A percentile compares a stretch with the other conserved stretches of the same genome.
Evolutionary conservation across 257 asterid genomes (phyloP).

Genomic region (Ajuga chamaepitys): DNA sequence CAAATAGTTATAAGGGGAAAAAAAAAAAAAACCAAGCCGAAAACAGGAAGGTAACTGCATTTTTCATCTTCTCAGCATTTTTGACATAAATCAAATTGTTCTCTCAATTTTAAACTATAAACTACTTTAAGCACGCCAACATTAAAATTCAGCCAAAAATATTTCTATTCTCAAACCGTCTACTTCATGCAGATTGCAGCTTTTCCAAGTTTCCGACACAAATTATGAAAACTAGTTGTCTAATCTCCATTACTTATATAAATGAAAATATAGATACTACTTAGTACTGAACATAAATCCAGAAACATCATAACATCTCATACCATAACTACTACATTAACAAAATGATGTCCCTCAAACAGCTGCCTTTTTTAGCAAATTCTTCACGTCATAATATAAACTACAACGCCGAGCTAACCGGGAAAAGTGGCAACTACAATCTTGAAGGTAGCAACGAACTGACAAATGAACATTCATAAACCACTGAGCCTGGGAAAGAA

Average conservation of each 20-base stretch:
- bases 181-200: too few species aligned
- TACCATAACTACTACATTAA: background rate
- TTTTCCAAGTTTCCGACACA: too few species aligned
- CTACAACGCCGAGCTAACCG: background rate
- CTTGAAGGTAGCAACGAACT: background rate
- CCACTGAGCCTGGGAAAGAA: conserved; percentile 30
- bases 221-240: background rate
- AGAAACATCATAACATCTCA: background rate
- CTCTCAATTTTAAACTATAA: too few species aligned
- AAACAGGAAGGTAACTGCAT: too few species aligned
- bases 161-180: too few species aligned
- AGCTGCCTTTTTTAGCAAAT: background rate
- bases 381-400: background rate
- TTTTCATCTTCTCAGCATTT: too few species aligned
- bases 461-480: conserved; percentile 21
- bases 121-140: too few species aligned
- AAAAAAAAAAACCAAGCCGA: too few species aligned
- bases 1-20: too few species aligned
- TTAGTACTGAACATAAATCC: background rate
- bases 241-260: background rate
- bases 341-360: background rate
- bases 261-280: background rate
- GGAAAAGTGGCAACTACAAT: background rate
- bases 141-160: too few species aligned
- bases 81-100: too few species aligned